phyloP scores from a whole-genome alignment of 1,284 basidiomycete species.

The Trametes versicolor region DNA sequence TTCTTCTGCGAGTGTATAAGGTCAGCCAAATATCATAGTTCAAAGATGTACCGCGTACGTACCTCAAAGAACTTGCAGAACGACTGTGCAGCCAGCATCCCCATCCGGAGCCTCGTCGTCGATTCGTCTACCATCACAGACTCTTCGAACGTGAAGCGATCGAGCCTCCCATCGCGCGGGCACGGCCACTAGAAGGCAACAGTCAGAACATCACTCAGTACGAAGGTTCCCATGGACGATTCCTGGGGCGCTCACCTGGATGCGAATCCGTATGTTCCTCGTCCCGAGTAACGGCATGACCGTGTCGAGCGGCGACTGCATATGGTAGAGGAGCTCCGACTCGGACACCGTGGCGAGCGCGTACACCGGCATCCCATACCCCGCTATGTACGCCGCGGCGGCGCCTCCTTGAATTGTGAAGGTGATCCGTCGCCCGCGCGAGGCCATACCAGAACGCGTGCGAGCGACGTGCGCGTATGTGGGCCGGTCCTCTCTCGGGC shows the following conservation, averaged over 20 bases:
- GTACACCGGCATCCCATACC: slow-evolving; percentile 30
- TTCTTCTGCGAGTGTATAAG: slow-evolving; percentile 5
- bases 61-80: slow-evolving; percentile 31
- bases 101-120: slow-evolving; percentile 21
- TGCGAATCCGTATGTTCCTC: slow-evolving; percentile 17
- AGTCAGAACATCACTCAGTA: neutral
- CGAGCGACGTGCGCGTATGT: slow-evolving; percentile 23
- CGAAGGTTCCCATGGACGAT: neutral
- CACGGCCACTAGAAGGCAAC: slow-evolving; percentile 25
- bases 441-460: slow-evolving; percentile 14
- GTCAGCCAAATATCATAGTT: neutral
- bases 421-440: slow-evolving; percentile 20
- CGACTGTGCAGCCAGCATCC: slow-evolving; percentile 24
- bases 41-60: neutral
- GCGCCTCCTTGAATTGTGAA: slow-evolving; percentile 19
- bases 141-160: slow-evolving; percentile 19
- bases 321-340: slow-evolving; percentile 14
- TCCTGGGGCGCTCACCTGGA: slow-evolving; percentile 11
- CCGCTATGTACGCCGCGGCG: slow-evolving; percentile 1
- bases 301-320: slow-evolving; percentile 1
- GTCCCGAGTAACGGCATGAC: slow-evolving; percentile 15
- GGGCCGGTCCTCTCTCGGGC: neutral
- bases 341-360: slow-evolving; percentile 22
- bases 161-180: neutral
- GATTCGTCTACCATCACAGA: slow-evolving; percentile 19